These are phyloP conservation scores for Botryotinia calthae DNA, from an alignment of 2,329 filamentous ascomycete genomes.

Conservation along the genomic window DNA sequence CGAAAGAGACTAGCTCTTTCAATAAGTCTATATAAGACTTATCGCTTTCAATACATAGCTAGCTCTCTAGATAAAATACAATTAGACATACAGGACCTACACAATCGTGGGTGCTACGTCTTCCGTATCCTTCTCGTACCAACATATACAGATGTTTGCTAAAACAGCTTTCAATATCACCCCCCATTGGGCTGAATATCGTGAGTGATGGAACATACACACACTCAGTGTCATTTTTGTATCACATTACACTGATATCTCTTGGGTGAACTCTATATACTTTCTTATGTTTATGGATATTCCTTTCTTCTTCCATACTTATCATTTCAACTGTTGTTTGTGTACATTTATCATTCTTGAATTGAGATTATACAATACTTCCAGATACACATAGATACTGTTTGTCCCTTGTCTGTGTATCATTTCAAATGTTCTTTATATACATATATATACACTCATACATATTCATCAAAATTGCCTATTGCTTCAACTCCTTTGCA, in stretches of 20 bases:
- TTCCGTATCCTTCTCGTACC: too few species aligned
- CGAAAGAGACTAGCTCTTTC: too few species aligned
- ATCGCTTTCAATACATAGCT: too few species aligned
- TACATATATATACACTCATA: not conserved
- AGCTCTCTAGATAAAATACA: too few species aligned
- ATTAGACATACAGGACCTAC: too few species aligned
- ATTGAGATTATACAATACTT: not conserved
- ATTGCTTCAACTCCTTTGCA: slow-evolving; percentile 14
- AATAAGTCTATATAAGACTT: too few species aligned
- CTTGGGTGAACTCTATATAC: too few species aligned
- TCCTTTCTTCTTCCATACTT: not conserved
- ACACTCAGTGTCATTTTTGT: not conserved
- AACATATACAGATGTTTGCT: too few species aligned
- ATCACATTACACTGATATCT: not conserved
- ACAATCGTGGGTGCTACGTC: too few species aligned
- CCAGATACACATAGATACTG: not conserved
- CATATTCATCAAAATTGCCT: not conserved
- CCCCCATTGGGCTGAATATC: not conserved
- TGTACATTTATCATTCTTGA: not conserved
- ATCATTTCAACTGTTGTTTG: not conserved
- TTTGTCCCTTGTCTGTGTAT: not conserved
- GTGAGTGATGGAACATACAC: not conserved
- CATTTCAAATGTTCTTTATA: not conserved
- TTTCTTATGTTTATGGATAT: not conserved
- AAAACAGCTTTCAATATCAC: not conserved